Percentiles rank a stretch among this genome's conserved stretches.
phyloP scores from a whole-genome alignment of 208 protist species.

The Novymonas esmeraldas region DNA sequence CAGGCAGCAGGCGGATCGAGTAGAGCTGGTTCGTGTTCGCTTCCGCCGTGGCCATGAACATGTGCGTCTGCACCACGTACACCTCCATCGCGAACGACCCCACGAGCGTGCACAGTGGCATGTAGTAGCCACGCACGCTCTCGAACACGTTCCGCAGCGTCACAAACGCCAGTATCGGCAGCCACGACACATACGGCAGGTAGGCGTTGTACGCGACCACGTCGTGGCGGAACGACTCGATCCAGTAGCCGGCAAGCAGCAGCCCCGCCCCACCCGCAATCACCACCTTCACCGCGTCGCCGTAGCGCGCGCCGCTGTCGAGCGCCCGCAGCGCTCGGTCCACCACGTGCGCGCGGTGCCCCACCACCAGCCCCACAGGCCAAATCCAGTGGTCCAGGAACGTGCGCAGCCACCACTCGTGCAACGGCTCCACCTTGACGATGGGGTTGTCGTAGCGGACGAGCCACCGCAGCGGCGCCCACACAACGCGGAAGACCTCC shows the following conservation, averaged over 20 bases:
- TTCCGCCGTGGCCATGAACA: constrained; percentile 58
- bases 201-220: constrained; percentile 69
- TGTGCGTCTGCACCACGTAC: constrained; percentile 82
- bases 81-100: constrained; percentile 88
- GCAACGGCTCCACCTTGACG: constrained; percentile 30
- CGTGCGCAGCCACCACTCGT: constrained; percentile 86
- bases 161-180: constrained; percentile 67
- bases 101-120: constrained; percentile 50
- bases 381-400: constrained; percentile 79
- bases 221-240: constrained; percentile 19
- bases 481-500: constrained; percentile 46
- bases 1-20: constrained; percentile 36
- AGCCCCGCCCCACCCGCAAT: constrained; percentile 15
- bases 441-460: constrained; percentile 56
- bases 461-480: constrained; percentile 42
- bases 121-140: constrained; percentile 39
- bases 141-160: constrained; percentile 71
- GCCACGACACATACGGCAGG: constrained; percentile 76
- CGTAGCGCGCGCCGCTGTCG: constrained; percentile 23
- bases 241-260: constrained; percentile 34
- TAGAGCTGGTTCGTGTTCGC: constrained; percentile 41
- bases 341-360: constrained; percentile 33
- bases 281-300: constrained; percentile 25
- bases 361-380: constrained; percentile 78
- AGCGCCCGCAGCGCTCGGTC: constrained; percentile 34